Conservation (phyloP, 2,329 filamentous ascomycete genomes). For the Fusarium irregulare region DNA sequence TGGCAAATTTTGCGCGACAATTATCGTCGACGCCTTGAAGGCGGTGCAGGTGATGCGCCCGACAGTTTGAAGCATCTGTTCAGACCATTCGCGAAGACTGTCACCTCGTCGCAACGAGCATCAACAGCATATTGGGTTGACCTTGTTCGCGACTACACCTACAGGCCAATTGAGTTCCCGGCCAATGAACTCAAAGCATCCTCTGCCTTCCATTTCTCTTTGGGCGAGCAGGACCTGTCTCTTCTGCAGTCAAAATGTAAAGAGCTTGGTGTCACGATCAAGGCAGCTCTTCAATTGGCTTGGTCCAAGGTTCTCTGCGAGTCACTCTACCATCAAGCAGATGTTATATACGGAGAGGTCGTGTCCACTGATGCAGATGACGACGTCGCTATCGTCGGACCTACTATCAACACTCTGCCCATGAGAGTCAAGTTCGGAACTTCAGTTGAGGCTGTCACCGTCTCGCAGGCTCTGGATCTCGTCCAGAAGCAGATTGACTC, state of each 20-base stretch:
- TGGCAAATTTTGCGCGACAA: neutral
- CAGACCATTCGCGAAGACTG: slow-evolving; percentile 11
- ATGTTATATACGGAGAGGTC: slow-evolving; percentile 19
- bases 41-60: no score
- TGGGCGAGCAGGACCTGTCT: neutral
- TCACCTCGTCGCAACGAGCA: neutral
- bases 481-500: slow-evolving; percentile 8
- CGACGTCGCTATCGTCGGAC: neutral
- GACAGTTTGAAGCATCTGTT: neutral
- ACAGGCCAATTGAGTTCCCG: neutral
- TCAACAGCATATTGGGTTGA: neutral
- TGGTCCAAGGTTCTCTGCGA: slow-evolving; percentile 23
- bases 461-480: neutral
- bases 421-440: neutral
- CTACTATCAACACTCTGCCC: slow-evolving; percentile 19
- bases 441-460: accelerated
- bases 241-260: slow-evolving; percentile 6
- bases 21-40: neutral
- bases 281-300: slow-evolving; percentile 11
- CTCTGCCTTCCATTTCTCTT: slow-evolving; percentile 8
- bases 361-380: neutral
- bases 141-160: neutral
- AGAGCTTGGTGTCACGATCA: neutral
- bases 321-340: slow-evolving; percentile 1
- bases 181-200: neutral